phyloP scores from a whole-genome alignment of 345 rosid genomes.

The Erysimum cheiranthoides region DNA sequence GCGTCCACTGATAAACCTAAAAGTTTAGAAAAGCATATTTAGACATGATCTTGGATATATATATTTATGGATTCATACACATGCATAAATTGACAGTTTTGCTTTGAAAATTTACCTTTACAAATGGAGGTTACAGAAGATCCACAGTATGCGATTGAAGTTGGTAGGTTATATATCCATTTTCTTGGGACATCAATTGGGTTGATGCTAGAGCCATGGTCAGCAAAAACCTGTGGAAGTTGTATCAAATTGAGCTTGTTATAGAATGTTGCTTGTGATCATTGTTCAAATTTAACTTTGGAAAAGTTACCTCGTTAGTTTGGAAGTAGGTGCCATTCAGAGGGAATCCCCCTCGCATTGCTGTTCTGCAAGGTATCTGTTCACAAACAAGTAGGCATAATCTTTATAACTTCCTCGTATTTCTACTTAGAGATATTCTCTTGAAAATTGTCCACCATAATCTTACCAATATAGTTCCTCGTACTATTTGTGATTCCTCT shows the following conservation, averaged over 20 bases:
- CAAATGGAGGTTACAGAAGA: slow-evolving; percentile 81
- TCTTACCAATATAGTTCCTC: slow-evolving; percentile 88
- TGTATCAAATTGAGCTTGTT: slow-evolving; percentile 12
- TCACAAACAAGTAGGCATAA: slow-evolving; percentile 9
- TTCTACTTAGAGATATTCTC: slow-evolving; percentile 2
- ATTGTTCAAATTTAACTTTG: not conserved
- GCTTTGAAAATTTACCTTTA: slow-evolving; percentile 54
- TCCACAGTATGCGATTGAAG: slow-evolving; percentile 78
- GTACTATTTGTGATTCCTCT: slow-evolving; percentile 66
- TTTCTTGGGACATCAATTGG: slow-evolving; percentile 75
- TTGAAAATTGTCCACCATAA: not conserved
- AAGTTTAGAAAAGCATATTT: slow-evolving; percentile 17
- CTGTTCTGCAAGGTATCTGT: slow-evolving; percentile 95
- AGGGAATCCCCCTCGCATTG: slow-evolving; percentile 91
- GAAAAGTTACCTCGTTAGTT: slow-evolving; percentile 76
- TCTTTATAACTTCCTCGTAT: not conserved
- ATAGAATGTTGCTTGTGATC: not conserved
- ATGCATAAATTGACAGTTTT: not conserved
- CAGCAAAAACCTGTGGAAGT: slow-evolving; percentile 79
- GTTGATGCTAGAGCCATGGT: slow-evolving; percentile 75
- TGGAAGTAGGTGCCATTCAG: slow-evolving; percentile 96
- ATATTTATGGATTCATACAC: not conserved
- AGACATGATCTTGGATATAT: not conserved
- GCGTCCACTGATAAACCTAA: slow-evolving; percentile 74
- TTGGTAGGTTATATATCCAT: slow-evolving; percentile 69